phyloP scores from a whole-genome alignment of 2,329 filamentous ascomycete genomes.

The Alternaria triticimaculans region DNA sequence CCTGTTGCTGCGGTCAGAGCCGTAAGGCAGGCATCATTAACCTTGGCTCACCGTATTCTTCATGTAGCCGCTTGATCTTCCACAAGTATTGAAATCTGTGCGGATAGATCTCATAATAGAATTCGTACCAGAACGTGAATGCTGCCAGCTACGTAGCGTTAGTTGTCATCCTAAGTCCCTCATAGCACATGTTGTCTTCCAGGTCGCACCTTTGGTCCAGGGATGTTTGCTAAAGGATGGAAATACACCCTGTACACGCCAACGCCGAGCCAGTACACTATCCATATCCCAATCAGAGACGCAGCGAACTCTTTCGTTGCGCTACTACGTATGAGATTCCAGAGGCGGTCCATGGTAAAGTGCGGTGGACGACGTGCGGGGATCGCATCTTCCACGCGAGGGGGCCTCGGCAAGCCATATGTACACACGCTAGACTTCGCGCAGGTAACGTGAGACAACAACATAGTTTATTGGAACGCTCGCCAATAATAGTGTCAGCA shows the following conservation, averaged over 20 bases:
- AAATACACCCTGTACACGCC: not conserved
- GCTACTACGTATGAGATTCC: not conserved
- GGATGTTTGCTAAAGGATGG: not conserved
- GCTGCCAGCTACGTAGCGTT: not conserved
- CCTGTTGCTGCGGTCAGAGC: not conserved
- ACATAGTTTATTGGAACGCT: not conserved
- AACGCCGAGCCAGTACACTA: not conserved
- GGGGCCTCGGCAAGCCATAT: not conserved
- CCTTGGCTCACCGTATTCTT: slow-evolving; percentile 13
- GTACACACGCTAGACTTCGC: not conserved
- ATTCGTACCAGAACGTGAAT: slow-evolving; percentile 29
- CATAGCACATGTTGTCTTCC: not conserved
- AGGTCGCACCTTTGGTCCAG: not conserved
- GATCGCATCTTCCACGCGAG: not conserved
- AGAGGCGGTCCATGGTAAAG: not conserved
- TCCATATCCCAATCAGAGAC: not conserved
- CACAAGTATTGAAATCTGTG: slow-evolving; percentile 26
- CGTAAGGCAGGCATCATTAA: rapidly evolving
- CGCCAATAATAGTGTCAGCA: not conserved
- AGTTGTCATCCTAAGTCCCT: rapidly evolving
- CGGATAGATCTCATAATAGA: slow-evolving; percentile 38
- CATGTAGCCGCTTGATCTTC: slow-evolving; percentile 39
- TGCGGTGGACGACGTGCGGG: not conserved
- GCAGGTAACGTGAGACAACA: not conserved
- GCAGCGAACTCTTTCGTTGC: not conserved